These are phyloP conservation scores for Phoma sp. DNA, from an alignment of 2,329 filamentous ascomycete genomes.

Conservation along the genomic window DNA sequence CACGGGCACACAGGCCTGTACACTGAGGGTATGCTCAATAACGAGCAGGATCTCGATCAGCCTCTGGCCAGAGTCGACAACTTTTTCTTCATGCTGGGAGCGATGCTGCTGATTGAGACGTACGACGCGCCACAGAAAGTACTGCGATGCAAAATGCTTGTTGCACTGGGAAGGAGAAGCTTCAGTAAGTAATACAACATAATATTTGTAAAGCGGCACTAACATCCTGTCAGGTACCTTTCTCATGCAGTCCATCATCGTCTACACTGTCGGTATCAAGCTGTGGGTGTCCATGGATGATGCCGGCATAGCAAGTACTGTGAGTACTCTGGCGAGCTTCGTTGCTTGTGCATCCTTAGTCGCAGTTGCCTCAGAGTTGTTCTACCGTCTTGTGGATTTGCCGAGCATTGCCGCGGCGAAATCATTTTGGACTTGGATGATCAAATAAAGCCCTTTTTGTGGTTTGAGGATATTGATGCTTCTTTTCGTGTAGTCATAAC, in stretches of 20 bases:
- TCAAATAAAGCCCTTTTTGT: slow-evolving; percentile 25
- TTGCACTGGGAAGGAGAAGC: slow-evolving; percentile 52
- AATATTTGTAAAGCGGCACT: too few relatives aligned
- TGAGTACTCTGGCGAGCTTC: slow-evolving; percentile 34
- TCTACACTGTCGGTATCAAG: slow-evolving; percentile 54
- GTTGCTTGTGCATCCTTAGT: slow-evolving; percentile 31
- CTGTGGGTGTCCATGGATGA: slow-evolving; percentile 51
- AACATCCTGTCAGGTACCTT: too few relatives aligned
- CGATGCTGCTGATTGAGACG: slow-evolving; percentile 53
- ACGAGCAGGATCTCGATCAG: slow-evolving; percentile 40
- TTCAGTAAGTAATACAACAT: slow-evolving; percentile 49
- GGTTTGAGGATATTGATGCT: too few relatives aligned
- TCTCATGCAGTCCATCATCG: slow-evolving; percentile 51
- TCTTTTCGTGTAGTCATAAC: too few relatives aligned
- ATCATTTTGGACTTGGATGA: slow-evolving; percentile 34
- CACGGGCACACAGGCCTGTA: slow-evolving; percentile 54
- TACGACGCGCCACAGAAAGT: slow-evolving; percentile 46
- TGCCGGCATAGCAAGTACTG: slow-evolving; percentile 16
- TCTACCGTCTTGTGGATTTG: slow-evolving; percentile 41
- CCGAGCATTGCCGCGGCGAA: slow-evolving; percentile 41
- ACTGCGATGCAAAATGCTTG: slow-evolving; percentile 46
- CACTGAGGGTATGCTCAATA: slow-evolving; percentile 48
- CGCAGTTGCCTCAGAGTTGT: slow-evolving; percentile 34
- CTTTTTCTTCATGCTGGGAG: slow-evolving; percentile 54
- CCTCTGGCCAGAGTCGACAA: slow-evolving; percentile 53